Base-by-base conservation (phyloP, 805 yeast species). In the Lachancea kluyveri region DNA sequence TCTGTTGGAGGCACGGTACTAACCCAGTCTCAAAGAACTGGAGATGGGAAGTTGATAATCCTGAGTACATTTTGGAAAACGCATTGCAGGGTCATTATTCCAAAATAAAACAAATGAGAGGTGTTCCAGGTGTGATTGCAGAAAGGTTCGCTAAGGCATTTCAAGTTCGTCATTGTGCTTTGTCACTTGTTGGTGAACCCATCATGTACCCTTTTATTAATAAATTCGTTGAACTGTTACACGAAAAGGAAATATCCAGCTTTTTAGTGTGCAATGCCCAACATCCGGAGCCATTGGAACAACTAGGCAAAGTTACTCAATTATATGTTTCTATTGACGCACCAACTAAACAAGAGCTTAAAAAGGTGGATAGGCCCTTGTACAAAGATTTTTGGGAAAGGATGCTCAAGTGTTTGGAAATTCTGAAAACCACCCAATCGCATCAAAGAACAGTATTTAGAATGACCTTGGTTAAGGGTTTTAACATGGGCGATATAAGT, bases 1-100 rank as follows among this genome's bases (percentile, higher is more conserved):
- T 87, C 52, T 87, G 96, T 62, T 87, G 96, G 96, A 73, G 96
- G 55, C 96, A 87, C 58, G 96, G 96, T 29, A 87, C 96, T 2
- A 88, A 87, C 51, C 96, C 96, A 0, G 96, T 88, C 2, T 95
- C 95, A 11, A 87, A 94, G 17, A 79, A 80, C 39, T 87, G 96
- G 96, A 67, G 96, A 49, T 87, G 96, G 96, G 90, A 86, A 49
- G 83, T 86, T 9, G 96, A 87, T 57, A 78, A 80, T 13, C 96
- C 96, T 0, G 88, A 84, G 45, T 77, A 67, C 39, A 84, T 87
- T 30, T 54, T 87, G 35, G 74, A 82, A 27, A 95, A 95, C 17
- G 96, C 96, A 0, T 59, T 87, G 26, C 76, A 71, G 42, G 95
- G 95, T 3, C 96, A 87, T 54, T 88, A 88, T 57, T 77, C 83